phyloP scores from a whole-genome alignment of 2,329 filamentous ascomycete species.

The Penicillium occitanis region DNA sequence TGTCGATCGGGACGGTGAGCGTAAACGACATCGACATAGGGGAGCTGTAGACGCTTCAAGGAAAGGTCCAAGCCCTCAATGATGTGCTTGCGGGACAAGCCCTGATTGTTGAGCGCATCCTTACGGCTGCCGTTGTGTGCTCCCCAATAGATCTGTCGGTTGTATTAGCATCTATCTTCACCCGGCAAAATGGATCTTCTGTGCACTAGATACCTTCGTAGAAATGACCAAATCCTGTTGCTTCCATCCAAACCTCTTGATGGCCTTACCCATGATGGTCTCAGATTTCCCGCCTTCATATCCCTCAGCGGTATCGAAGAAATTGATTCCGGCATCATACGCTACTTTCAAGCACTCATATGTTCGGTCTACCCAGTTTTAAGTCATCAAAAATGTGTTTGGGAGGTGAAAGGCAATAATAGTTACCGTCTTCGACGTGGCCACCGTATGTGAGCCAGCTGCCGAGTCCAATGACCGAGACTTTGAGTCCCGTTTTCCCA shows the following conservation, averaged over 20 bases:
- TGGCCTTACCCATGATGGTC: constrained; percentile 56
- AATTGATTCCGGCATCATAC: constrained; percentile 59
- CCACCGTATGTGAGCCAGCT: constrained; percentile 68
- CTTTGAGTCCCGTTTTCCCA: constrained; percentile 65
- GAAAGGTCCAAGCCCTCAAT: constrained; percentile 64
- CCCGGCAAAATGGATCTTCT: background rate
- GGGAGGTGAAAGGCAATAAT: background rate
- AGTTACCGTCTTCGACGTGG: constrained; percentile 65
- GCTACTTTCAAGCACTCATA: constrained; percentile 52
- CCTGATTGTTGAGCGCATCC: constrained; percentile 64
- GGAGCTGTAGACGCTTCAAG: constrained; percentile 60
- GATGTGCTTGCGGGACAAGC: constrained; percentile 68
- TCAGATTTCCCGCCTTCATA: constrained; percentile 57
- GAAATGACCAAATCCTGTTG: constrained; percentile 58
- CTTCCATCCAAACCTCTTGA: constrained; percentile 60
- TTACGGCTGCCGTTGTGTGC: constrained; percentile 57
- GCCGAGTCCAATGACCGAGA: constrained; percentile 69
- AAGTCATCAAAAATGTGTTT: background rate
- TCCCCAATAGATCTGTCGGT: constrained; percentile 62
- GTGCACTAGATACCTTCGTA: constrained; percentile 46
- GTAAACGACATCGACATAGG: constrained; percentile 69
- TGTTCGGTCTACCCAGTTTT: constrained; percentile 28
- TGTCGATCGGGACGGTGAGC: constrained; percentile 67
- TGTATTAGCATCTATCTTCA: background rate
- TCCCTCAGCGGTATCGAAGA: constrained; percentile 56